A percentile compares a stretch with the other conserved stretches of the same genome.
Evolutionary conservation across 2,329 filamentous ascomycete genomes (phyloP).

Genomic region (Neonectria faginata): DNA sequence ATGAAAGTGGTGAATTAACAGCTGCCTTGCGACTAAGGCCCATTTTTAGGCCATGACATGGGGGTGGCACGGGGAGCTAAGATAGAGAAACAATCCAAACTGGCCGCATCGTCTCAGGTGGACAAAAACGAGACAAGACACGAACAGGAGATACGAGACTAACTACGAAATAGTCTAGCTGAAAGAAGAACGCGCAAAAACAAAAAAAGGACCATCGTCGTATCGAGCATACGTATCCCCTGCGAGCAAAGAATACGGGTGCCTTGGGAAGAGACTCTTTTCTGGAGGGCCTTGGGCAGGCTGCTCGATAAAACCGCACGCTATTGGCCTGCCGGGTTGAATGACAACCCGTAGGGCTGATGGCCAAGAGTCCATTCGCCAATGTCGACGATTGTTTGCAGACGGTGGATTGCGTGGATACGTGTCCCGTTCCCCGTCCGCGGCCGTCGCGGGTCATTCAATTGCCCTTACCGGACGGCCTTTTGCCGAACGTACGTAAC

Average conservation of each 20-base stretch:
- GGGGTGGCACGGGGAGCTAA: not conserved
- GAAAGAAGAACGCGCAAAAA: not conserved
- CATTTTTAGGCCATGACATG: slow-evolving; percentile 14
- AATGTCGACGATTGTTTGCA: not conserved
- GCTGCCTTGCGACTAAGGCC: slow-evolving; percentile 18
- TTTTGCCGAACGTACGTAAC: slow-evolving; percentile 10
- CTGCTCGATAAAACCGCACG: slow-evolving; percentile 44
- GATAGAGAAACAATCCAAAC: not conserved
- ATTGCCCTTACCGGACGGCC: not conserved
- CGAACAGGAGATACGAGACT: not conserved
- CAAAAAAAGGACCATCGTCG: slow-evolving; percentile 13
- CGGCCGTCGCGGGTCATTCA: slow-evolving; percentile 1
- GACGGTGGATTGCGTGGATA: slow-evolving; percentile 40
- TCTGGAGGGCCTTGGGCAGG: slow-evolving; percentile 39
- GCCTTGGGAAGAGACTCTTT: slow-evolving; percentile 41
- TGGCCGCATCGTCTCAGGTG: slow-evolving; percentile 7
- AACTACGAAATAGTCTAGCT: not conserved
- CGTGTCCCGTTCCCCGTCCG: slow-evolving; percentile 15
- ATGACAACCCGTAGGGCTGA: slow-evolving; percentile 36
- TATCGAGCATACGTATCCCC: slow-evolving; percentile 42
- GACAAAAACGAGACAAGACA: not conserved
- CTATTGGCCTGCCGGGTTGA: slow-evolving; percentile 39
- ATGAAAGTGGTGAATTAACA: slow-evolving; percentile 21
- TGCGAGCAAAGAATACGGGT: slow-evolving; percentile 42
- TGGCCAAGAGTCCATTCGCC: slow-evolving; percentile 13